Evolutionary conservation across 164 flowering plant species (phyloP).

Genomic region (Euptelea pleiosperma): DNA sequence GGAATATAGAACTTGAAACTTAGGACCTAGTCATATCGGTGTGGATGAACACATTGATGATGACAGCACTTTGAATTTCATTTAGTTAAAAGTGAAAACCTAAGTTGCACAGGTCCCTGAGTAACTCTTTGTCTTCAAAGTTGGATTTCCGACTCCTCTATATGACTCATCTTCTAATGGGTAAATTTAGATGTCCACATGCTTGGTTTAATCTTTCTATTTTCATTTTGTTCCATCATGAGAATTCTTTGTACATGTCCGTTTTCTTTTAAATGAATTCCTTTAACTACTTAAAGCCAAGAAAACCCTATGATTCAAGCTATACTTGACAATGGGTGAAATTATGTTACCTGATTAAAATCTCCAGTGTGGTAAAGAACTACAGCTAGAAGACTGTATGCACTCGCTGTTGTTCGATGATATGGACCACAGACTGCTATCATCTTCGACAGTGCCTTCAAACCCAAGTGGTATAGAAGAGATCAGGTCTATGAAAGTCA

Average conservation of each 20-base stretch:
- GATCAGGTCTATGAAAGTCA: conserved; percentile 5
- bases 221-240: too few species aligned
- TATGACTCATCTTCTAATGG: not conserved
- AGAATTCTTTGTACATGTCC: not conserved
- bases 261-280: not conserved
- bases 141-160: not conserved
- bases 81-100: not conserved
- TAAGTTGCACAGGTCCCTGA: not conserved
- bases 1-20: not conserved
- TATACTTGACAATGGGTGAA: not conserved
- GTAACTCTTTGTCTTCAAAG: not conserved
- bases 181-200: too few species aligned
- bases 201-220: too few species aligned
- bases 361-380: conserved; percentile 93
- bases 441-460: conserved; percentile 78
- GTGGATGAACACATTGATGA: not conserved
- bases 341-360: conserved; percentile 68
- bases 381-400: conserved; percentile 90
- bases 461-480: conserved; percentile 18
- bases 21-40: not conserved
- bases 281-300: not conserved
- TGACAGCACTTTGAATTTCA: not conserved
- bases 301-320: not conserved
- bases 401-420: conserved; percentile 84
- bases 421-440: conserved; percentile 89